Evolutionary conservation across 2,329 filamentous ascomycete species (phyloP).

Genomic region (Pseudogymnoascus pannorum): DNA sequence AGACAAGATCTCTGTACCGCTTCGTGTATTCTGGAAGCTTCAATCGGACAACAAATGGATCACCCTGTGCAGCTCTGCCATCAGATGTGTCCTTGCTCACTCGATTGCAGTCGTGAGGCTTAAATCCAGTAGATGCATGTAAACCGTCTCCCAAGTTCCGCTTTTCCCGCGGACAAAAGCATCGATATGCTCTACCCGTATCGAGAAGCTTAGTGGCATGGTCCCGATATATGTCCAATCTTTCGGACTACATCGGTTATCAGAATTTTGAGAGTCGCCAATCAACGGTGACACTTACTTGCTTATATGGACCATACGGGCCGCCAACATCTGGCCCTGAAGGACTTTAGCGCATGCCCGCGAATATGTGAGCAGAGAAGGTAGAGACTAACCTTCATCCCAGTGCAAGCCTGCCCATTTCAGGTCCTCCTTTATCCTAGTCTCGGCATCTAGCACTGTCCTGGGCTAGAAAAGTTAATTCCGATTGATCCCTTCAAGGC

Average conservation of each 20-base stretch:
- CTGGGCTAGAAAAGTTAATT: constrained; percentile 53
- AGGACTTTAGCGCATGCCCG: constrained; percentile 10
- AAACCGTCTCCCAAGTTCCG: constrained; percentile 22
- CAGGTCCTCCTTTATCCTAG: constrained; percentile 69
- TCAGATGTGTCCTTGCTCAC: constrained; percentile 62
- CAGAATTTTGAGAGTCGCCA: background rate
- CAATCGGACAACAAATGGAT: constrained; percentile 72
- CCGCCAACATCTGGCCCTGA: constrained; percentile 73
- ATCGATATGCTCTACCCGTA: constrained; percentile 75
- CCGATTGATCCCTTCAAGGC: constrained; percentile 27
- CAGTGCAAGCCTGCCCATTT: constrained; percentile 83
- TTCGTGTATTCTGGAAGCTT: constrained; percentile 56
- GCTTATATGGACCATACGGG: constrained; percentile 76
- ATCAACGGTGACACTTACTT: constrained; percentile 42
- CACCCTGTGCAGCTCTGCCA: constrained; percentile 58
- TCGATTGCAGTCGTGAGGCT: constrained; percentile 47
- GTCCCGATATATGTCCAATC: constrained; percentile 63
- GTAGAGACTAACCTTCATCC: constrained; percentile 66
- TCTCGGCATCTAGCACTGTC: constrained; percentile 71
- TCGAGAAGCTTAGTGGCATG: constrained; percentile 64
- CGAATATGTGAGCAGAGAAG: background rate
- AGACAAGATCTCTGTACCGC: constrained; percentile 69
- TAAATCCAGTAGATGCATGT: background rate
- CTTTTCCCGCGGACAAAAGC: constrained; percentile 70
- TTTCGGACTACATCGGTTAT: constrained; percentile 56